phyloP scores from a whole-genome alignment of 768 basidiomycete species.

The Tylopilus sp. region DNA sequence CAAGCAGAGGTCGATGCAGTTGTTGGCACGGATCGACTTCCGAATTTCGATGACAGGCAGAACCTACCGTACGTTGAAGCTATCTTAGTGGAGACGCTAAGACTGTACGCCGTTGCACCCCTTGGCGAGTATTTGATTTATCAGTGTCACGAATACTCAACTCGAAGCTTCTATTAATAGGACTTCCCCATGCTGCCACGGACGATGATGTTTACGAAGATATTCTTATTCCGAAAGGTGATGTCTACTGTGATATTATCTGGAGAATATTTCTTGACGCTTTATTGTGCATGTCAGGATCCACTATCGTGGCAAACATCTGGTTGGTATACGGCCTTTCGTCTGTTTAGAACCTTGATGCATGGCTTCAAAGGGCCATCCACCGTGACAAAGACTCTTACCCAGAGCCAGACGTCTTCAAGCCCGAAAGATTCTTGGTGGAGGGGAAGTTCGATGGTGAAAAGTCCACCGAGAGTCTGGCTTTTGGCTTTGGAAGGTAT shows the following conservation, averaged over 20 bases:
- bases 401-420: slow-evolving; percentile 25
- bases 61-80: no score
- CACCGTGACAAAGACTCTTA: slow-evolving; percentile 6
- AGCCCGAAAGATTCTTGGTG: slow-evolving; percentile 31
- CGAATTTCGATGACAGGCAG: no score
- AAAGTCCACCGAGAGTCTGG: neutral
- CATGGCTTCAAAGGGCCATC: slow-evolving; percentile 13
- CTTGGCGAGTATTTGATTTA: slow-evolving; percentile 21
- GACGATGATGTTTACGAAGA: slow-evolving; percentile 16
- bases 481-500: slow-evolving; percentile 27
- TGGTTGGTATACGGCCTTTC: slow-evolving; percentile 8
- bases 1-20: no score
- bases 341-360: neutral
- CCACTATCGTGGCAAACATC: slow-evolving; percentile 16
- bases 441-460: slow-evolving; percentile 7
- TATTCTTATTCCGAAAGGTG: slow-evolving; percentile 26
- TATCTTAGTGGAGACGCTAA: no score
- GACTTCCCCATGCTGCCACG: slow-evolving; percentile 17
- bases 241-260: no score
- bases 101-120: slow-evolving; percentile 25
- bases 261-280: neutral
- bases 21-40: no score
- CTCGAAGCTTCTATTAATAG: slow-evolving; percentile 7
- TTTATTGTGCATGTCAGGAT: slow-evolving; percentile 9
- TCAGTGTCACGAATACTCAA: neutral